Evolutionary conservation across 495 filamentous ascomycete species (phyloP), one percentile per base, ranked within the genome.

Genomic region (Penicillium taxi): DNA sequence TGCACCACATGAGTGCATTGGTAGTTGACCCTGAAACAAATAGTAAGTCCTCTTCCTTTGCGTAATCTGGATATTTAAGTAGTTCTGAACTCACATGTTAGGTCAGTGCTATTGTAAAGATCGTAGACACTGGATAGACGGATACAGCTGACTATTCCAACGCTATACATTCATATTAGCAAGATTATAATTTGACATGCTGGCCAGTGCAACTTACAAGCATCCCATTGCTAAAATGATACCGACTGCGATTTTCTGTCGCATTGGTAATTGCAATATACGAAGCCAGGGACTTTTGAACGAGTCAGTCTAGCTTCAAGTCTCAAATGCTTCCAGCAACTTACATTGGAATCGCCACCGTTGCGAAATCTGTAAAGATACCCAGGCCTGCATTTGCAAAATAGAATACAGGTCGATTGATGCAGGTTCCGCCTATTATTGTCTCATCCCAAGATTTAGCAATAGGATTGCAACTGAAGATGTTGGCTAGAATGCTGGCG

Each of bases 341-440:
- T 18, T 46, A 61, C 55, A 67, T 54, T 14, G 63, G 61, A 4
- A 64, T 46, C 14, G 60, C 32, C 0, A 65, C 53, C 6, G 63
- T 63, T 8, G 56, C 45, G 37, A 65, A 56, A 20, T 67, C 61
- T 0, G 56, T 58, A 14, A 61, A 55, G 5, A 65, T 59, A 18
- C 54, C 55, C 39, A 64, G 26, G 18, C 52, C 56, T 4, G 55
- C 55, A 16, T 59, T 63, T 26, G 55, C 62, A 41, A 63, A 65
- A 32, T 63, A 58, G 9, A 58, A 49, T 0, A 48, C 44, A 5
- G 54, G 50, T n/a, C 49, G 35, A 38, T 58, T 50, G 47, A 58
- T 55, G 32, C 61, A 66, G 1, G 20, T 17, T 2, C 54, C 52
- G 1, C 21, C 24, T 16, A 25, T 45, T 17, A 64, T 58, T 0